Conservation (phyloP, 345 rosid genomes). For the Citrus hindsii region DNA sequence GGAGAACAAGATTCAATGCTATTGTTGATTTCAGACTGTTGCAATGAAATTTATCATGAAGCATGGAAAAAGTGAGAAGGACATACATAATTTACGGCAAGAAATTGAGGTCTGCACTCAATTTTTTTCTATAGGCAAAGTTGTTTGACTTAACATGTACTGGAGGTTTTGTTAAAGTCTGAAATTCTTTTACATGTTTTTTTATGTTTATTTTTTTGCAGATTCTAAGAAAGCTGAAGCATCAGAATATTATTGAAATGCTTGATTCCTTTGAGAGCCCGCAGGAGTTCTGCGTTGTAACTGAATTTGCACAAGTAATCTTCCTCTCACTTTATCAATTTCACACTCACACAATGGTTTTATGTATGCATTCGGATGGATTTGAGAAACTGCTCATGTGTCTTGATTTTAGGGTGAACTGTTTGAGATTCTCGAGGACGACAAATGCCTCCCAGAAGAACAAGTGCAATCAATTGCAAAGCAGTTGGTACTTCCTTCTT, state of each 20-base stretch:
- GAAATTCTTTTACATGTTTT: neutral
- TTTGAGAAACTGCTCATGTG: conserved; percentile 5
- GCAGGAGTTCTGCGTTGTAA: conserved; percentile 94
- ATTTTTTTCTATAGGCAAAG: neutral
- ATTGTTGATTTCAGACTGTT: conserved; percentile 57
- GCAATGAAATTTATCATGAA: conserved; percentile 97
- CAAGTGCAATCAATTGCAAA: conserved; percentile 98
- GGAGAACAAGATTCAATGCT: neutral
- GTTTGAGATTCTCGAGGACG: conserved; percentile 97
- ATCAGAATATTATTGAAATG: conserved; percentile 91
- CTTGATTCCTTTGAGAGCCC: conserved; percentile 95
- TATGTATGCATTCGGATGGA: neutral
- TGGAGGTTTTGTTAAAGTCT: neutral
- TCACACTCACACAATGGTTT: neutral
- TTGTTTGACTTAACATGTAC: neutral
- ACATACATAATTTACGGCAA: conserved; percentile 82
- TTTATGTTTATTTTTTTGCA: conserved; percentile 22
- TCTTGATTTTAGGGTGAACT: conserved; percentile 70
- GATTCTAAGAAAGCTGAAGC: conserved; percentile 94
- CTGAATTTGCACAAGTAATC: conserved; percentile 91
- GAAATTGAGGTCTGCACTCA: conserved; percentile 73
- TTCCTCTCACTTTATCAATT: conserved; percentile 4
- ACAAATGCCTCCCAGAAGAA: conserved; percentile 94
- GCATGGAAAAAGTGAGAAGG: conserved; percentile 93
- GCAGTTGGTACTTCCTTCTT: conserved; percentile 63